Percentiles rank a stretch among this genome's conserved stretches.
Evolutionary conservation across 768 basidiomycete species (phyloP).

Genomic region (Mycena venus): DNA sequence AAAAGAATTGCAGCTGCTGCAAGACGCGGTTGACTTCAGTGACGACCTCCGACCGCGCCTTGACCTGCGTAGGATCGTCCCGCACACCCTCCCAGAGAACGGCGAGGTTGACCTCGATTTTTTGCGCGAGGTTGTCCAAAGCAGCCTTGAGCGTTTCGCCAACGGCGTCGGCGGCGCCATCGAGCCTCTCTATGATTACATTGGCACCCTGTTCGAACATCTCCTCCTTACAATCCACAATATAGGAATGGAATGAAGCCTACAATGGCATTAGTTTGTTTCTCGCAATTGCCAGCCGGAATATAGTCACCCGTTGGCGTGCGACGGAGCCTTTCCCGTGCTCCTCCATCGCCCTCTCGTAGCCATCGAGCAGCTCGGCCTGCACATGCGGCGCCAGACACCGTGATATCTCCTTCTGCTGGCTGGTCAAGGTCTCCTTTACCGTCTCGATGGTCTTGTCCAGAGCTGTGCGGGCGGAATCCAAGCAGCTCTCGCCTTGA

Average conservation of each 20-base stretch:
- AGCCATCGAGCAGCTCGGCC: slow-evolving; percentile 62
- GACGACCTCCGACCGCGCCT: slow-evolving; percentile 54
- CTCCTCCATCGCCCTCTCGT: slow-evolving; percentile 67
- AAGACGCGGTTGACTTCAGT: slow-evolving; percentile 53
- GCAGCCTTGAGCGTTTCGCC: slow-evolving; percentile 62
- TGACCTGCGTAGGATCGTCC: slow-evolving; percentile 62
- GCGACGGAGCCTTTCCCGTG: slow-evolving; percentile 69
- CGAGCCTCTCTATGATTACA: slow-evolving; percentile 61
- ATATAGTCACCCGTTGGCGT: slow-evolving; percentile 64
- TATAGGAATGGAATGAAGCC: slow-evolving; percentile 62
- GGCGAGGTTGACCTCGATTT: slow-evolving; percentile 71
- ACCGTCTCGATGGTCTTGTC: slow-evolving; percentile 63
- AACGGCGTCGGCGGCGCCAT: slow-evolving; percentile 61
- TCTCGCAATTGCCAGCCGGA: background rate
- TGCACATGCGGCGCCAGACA: slow-evolving; percentile 71
- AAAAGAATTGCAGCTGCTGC: slow-evolving; percentile 60
- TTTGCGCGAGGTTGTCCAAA: slow-evolving; percentile 65
- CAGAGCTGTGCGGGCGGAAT: slow-evolving; percentile 65
- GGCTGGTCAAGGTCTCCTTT: slow-evolving; percentile 60
- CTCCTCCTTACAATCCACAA: slow-evolving; percentile 58
- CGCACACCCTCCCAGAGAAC: slow-evolving; percentile 70
- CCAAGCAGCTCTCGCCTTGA: slow-evolving; percentile 65
- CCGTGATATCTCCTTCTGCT: slow-evolving; percentile 73
- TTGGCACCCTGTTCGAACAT: slow-evolving; percentile 69
- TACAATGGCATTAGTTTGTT: slow-evolving; percentile 35